Conservation (phyloP, 805 yeast genomes). For the Metschnikowia chrysomelidarum region DNA sequence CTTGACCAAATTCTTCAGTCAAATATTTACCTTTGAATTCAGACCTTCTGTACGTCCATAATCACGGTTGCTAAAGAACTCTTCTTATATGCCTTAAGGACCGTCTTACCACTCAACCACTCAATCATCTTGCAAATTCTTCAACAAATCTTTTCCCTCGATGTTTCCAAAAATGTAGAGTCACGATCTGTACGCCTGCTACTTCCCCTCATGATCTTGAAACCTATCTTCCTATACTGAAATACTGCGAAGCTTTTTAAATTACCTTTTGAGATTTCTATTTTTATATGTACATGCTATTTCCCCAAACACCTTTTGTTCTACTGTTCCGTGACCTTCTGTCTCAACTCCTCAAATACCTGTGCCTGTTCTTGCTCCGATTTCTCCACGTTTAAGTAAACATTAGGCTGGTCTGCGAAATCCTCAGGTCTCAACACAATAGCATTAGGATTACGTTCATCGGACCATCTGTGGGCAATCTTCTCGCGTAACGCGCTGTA, state of each 20-base stretch:
- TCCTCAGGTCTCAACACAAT: constrained; percentile 56
- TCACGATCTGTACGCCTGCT: no score
- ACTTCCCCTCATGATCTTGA: no score
- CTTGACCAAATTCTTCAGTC: neutral
- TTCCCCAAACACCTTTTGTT: constrained; percentile 26
- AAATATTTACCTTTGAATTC: neutral
- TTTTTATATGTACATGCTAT: constrained; percentile 10
- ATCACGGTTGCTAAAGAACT: no score
- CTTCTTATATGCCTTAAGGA: no score
- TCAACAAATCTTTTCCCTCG: no score
- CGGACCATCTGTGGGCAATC: constrained; percentile 44
- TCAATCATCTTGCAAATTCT: no score
- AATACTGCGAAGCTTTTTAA: no score
- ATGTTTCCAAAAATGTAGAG: no score
- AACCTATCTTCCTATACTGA: no score
- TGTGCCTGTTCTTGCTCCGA: constrained; percentile 44
- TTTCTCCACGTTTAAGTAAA: constrained; percentile 52
- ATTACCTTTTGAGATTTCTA: constrained; percentile 2
- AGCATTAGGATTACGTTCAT: constrained; percentile 75
- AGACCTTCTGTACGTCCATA: no score
- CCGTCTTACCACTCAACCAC: no score
- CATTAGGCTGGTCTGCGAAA: constrained; percentile 53
- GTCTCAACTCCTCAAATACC: constrained; percentile 45
- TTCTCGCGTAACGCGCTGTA: constrained; percentile 35
- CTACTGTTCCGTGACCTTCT: constrained; percentile 33